phyloP scores from a whole-genome alignment of 1,284 basidiomycete genomes.

The Tylopilus orsonianus region DNA sequence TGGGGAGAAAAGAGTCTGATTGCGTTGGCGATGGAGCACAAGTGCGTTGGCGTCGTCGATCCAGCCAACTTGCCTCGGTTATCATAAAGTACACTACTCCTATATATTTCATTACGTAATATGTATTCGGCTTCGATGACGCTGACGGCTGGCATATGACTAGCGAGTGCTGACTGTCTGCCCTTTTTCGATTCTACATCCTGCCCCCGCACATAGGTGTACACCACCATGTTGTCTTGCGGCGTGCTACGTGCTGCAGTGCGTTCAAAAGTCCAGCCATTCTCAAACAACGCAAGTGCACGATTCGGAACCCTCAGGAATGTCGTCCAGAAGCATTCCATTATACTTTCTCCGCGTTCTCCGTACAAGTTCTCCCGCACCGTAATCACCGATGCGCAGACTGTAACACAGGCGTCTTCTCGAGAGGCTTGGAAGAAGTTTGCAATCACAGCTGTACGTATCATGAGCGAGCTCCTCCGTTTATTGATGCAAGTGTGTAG shows the following conservation, averaged over 20 bases:
- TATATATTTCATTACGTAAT: constrained; percentile 2
- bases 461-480: not conserved
- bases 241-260: constrained; percentile 27
- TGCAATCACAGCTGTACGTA: constrained; percentile 49
- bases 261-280: constrained; percentile 9
- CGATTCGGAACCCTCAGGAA: constrained; percentile 11
- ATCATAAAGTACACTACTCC: not conserved
- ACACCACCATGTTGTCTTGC: constrained; percentile 38
- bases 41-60: constrained; percentile 36
- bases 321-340: constrained; percentile 26
- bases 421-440: constrained; percentile 49
- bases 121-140: constrained; percentile 12
- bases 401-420: constrained; percentile 40
- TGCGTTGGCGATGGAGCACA: constrained; percentile 40
- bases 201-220: not conserved
- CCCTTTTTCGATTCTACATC: not conserved
- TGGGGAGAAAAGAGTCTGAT: constrained; percentile 34
- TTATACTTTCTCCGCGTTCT: constrained; percentile 22
- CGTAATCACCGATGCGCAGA: constrained; percentile 44
- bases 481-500: constrained; percentile 35
- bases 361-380: constrained; percentile 31
- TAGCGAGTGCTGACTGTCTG: constrained; percentile 18
- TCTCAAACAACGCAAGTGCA: constrained; percentile 18
- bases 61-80: constrained; percentile 27
- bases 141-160: constrained; percentile 13